Evolutionary conservation across 192 early-diverging fungal species (phyloP).

Genomic region (Backusella parvicylindrica): DNA sequence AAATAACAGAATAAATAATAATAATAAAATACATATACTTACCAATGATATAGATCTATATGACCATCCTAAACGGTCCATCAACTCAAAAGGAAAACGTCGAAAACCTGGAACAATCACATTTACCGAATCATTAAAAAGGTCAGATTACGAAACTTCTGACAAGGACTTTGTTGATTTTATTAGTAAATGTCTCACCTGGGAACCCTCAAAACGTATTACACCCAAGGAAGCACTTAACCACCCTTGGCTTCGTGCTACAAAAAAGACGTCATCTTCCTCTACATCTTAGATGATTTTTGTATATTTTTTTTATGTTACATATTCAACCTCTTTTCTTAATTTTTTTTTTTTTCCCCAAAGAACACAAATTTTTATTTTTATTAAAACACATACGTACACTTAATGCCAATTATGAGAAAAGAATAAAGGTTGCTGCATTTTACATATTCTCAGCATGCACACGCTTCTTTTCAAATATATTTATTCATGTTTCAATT

Average conservation of each 20-base stretch:
- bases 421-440: neutral
- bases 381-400: neutral
- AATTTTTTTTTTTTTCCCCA: neutral
- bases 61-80: conserved; percentile 52
- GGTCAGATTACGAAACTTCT: conserved; percentile 47
- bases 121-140: conserved; percentile 68
- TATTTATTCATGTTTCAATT: neutral
- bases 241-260: conserved; percentile 72
- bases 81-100: conserved; percentile 90
- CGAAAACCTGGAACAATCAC: conserved; percentile 76
- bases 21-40: neutral
- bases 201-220: conserved; percentile 90
- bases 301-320: neutral
- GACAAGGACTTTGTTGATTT: conserved; percentile 89
- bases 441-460: neutral
- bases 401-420: neutral
- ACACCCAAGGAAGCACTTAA: conserved; percentile 79
- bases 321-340: neutral
- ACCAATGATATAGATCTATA: conserved; percentile 39
- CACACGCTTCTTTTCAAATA: neutral
- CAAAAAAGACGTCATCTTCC: neutral
- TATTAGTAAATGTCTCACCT: conserved; percentile 77
- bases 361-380: neutral
- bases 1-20: neutral
- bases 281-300: neutral